These are phyloP conservation scores for Dothiorella sarmentorum DNA, from an alignment of 2,329 filamentous ascomycete genomes.

Conservation along the genomic window DNA sequence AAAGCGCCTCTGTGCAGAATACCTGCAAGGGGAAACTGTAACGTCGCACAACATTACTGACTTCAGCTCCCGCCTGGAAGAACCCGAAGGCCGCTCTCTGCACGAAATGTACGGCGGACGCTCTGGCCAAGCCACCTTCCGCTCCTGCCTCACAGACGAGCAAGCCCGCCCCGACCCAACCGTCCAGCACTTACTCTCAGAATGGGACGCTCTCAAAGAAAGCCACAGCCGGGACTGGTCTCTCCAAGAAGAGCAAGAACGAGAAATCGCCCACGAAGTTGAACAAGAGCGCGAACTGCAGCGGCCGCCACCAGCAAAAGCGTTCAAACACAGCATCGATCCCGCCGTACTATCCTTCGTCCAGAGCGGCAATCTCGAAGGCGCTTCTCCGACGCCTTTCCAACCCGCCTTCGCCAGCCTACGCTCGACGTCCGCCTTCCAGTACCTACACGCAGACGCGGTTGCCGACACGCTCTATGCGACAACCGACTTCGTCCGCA, in stretches of 20 bases:
- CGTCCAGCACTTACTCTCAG: not conserved
- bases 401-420: not conserved
- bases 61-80: conserved; percentile 22
- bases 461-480: conserved; percentile 44
- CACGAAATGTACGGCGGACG: conserved; percentile 50
- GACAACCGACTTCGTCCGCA: conserved; percentile 51
- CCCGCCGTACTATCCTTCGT: not conserved
- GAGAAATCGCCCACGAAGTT: conserved; percentile 56
- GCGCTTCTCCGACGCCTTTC: not conserved
- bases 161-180: not conserved
- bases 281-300: conserved; percentile 53
- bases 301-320: conserved; percentile 37
- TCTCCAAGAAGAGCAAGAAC: conserved; percentile 41
- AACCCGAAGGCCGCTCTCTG: conserved; percentile 54
- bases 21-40: not conserved
- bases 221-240: not conserved
- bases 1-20: not conserved
- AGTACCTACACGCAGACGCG: not conserved
- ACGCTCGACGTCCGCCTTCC: not conserved
- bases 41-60: not conserved
- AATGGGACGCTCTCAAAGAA: not conserved
- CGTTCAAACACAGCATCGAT: conserved; percentile 26
- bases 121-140: conserved; percentile 19
- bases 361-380: not conserved
- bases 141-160: not conserved